Evolutionary conservation across 1,284 basidiomycete species (phyloP).

Genomic region (Cutaneotrichosporon cavernicola): DNA sequence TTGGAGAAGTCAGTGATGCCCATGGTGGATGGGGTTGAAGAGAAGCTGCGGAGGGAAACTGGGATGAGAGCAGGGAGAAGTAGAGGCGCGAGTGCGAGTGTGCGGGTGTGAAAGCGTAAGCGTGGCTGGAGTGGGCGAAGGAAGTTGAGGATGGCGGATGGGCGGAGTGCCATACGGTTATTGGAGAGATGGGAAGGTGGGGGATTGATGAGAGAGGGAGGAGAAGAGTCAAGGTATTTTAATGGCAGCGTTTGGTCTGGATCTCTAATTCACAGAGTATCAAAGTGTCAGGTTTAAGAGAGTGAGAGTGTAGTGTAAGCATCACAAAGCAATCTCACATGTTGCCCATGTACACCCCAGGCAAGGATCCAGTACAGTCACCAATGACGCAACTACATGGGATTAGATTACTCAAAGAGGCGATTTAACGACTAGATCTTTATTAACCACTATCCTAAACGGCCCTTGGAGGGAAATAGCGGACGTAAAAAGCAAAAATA

Average conservation of each 20-base stretch:
- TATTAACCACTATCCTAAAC: neutral
- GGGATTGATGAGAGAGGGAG: neutral
- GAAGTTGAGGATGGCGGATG: constrained; percentile 7
- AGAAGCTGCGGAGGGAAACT: constrained; percentile 3
- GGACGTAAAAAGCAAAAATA: neutral
- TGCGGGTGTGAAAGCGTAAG: constrained; percentile 1
- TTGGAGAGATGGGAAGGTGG: neutral
- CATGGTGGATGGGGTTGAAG: constrained; percentile 14
- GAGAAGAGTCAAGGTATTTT: neutral
- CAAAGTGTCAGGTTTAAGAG: too few species aligned
- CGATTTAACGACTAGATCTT: neutral
- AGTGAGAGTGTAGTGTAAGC: neutral
- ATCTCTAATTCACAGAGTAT: too few species aligned
- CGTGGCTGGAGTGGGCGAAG: neutral
- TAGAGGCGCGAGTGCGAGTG: neutral
- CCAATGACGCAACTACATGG: neutral
- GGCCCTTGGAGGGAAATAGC: neutral
- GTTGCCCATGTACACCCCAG: neutral
- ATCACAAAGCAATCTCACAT: neutral
- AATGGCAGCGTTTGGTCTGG: neutral
- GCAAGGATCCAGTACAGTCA: too few species aligned
- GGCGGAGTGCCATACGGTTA: constrained; percentile 7
- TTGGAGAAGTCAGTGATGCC: constrained; percentile 64
- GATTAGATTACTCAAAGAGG: neutral
- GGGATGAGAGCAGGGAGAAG: neutral